Conservation (phyloP, 306 rosid genomes). For the Quillaja saponaria region DNA sequence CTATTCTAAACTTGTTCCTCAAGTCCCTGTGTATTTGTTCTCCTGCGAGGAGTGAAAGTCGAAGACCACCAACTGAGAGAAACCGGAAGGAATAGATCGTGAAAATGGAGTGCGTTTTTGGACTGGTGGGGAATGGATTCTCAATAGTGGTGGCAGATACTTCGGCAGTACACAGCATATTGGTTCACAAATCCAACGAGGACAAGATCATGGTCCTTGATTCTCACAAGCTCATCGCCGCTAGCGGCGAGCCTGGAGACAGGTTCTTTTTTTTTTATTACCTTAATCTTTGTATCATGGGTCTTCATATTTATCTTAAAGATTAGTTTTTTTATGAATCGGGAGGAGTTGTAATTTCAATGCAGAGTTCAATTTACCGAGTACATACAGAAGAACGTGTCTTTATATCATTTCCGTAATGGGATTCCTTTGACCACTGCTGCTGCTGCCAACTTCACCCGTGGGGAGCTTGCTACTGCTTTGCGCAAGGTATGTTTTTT, state of each 20-base stretch:
- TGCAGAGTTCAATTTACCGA: conserved; percentile 81
- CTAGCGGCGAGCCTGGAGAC: conserved; percentile 96
- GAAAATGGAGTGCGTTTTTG: conserved; percentile 85
- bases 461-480: conserved; percentile 83
- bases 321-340: not conserved
- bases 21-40: not conserved
- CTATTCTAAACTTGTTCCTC: not conserved
- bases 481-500: conserved; percentile 58
- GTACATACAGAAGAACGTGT: conserved; percentile 75
- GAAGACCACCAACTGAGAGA: not conserved
- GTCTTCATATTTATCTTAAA: not conserved
- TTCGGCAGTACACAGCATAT: conserved; percentile 89
- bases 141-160: conserved; percentile 85
- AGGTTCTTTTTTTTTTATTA: conserved; percentile 39
- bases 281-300: conserved; percentile 18
- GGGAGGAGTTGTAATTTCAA: not conserved
- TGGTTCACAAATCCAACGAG: conserved; percentile 92
- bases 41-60: not conserved
- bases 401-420: conserved; percentile 72
- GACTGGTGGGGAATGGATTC: conserved; percentile 77
- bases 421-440: conserved; percentile 78
- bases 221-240: conserved; percentile 94
- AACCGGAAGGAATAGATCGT: not conserved
- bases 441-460: conserved; percentile 80
- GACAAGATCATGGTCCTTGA: conserved; percentile 99